Base-by-base conservation (phyloP, 73 alveolate genomes). In the Paramecium biaurelia region DNA sequence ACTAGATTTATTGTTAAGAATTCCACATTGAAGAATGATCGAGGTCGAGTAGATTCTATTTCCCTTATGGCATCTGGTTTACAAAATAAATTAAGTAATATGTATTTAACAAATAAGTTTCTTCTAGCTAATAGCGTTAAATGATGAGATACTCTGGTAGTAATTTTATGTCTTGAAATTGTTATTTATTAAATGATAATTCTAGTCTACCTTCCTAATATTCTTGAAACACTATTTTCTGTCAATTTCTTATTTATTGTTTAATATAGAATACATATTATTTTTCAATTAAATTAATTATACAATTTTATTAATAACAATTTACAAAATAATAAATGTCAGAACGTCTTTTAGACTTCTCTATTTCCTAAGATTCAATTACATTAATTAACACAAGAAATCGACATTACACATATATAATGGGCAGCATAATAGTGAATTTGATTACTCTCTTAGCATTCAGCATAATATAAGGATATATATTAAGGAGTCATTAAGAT, bases 51-150 rank as follows among this genome's bases (percentile, higher is more conserved):
- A 14, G 85, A 70, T 70, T 70, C 85, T 2, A 70, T 70, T 6
- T 70, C 85, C 85, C 56, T 70, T 1, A 70, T 70, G 85, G 85
- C 85, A 35, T 70, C 85, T n/a, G 85, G 85, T 32, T 70, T 70
- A 10, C n/a, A 70, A 35, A 70, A 70, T 30, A 59, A 59, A 59
- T n/a, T 59, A 20, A 70, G 85, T 70, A 70, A 70, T 58, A 35
- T 30, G 30, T 28, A 70, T 1, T 12, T 23, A 70, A 28, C 56
- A 32, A 70, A 23, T 32, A 20, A 70, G 85, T 15, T 20, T 70
- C 85, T 23, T 70, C 56, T 32, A 70, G 85, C 38, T 32, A 70
- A 35, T 32, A 70, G 38, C 47, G 85, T n/a, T 32, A 70, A 70
- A 70, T 70, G 45, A 32, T 70, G 85, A 24, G 57, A 4, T 70